Evolutionary conservation across 1,284 basidiomycete genomes (phyloP).

Genomic region (Salmacisia buchloeana): DNA sequence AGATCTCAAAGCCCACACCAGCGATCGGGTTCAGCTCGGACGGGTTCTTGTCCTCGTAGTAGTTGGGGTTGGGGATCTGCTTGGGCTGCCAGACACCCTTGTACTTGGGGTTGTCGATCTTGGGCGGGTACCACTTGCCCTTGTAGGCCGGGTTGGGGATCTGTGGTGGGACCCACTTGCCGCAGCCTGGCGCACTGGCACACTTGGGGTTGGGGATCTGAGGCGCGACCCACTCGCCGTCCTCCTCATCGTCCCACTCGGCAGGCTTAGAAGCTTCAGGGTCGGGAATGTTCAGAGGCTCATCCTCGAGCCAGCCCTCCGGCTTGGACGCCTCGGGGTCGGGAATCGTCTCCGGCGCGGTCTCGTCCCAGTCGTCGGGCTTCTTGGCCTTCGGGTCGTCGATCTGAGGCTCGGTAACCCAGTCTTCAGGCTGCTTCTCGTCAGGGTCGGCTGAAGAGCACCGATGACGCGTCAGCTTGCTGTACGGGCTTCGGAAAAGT

Average conservation of each 20-base stretch:
- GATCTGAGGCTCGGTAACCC: slow-evolving; percentile 87
- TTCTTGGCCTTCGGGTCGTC: slow-evolving; percentile 74
- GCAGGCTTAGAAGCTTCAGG: slow-evolving; percentile 94
- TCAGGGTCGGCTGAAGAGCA: slow-evolving; percentile 64
- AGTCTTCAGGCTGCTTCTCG: slow-evolving; percentile 83
- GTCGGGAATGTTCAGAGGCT: slow-evolving; percentile 75
- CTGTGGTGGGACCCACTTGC: slow-evolving; percentile 81
- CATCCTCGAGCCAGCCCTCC: slow-evolving; percentile 90
- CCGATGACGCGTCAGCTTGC: slow-evolving; percentile 8
- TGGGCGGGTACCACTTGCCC: slow-evolving; percentile 84
- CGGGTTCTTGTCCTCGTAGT: slow-evolving; percentile 81
- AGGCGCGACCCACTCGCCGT: slow-evolving; percentile 95
- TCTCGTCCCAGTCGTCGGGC: slow-evolving; percentile 49
- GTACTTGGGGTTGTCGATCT: slow-evolving; percentile 61
- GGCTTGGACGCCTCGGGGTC: slow-evolving; percentile 85
- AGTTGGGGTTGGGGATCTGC: slow-evolving; percentile 68
- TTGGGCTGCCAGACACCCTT: slow-evolving; percentile 44
- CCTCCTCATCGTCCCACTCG: slow-evolving; percentile 99
- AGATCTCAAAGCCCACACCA: slow-evolving; percentile 48
- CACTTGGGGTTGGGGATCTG: slow-evolving; percentile 71
- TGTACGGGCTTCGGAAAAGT: neutral
- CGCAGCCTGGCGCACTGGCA: slow-evolving; percentile 82
- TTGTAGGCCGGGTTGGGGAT: slow-evolving; percentile 97
- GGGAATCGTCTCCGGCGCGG: slow-evolving; percentile 56
- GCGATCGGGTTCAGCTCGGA: slow-evolving; percentile 62